These are phyloP conservation scores for Leccinum aurantiacum DNA, from an alignment of 768 basidiomycete species.

Conservation along the genomic window DNA sequence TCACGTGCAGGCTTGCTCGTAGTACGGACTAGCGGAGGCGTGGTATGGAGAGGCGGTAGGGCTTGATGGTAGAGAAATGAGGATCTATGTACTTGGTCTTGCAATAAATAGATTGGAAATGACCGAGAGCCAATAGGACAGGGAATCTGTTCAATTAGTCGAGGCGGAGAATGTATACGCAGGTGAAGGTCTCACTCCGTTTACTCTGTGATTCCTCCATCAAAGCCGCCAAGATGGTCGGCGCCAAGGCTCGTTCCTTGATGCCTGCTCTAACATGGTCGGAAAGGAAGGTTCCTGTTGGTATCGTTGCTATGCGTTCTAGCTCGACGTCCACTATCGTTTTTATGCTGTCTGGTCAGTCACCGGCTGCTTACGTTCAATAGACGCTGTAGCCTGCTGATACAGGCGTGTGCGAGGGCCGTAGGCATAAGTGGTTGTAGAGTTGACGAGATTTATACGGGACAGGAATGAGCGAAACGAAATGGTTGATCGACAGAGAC, in stretches of 20 bases:
- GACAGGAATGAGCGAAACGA: neutral
- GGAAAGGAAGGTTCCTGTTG: conserved; percentile 47
- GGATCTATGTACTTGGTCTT: conserved; percentile 70
- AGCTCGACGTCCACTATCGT: conserved; percentile 44
- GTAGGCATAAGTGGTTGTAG: conserved; percentile 69
- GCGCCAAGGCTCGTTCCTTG: conserved; percentile 51
- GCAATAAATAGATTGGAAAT: conserved; percentile 80
- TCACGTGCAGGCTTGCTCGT: too few species aligned
- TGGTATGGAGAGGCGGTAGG: conserved; percentile 80
- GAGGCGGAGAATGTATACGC: neutral
- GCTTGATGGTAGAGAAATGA: conserved; percentile 62
- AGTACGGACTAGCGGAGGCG: conserved; percentile 39
- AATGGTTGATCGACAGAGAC: neutral
- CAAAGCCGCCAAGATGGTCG: conserved; percentile 55
- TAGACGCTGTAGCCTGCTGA: conserved; percentile 68
- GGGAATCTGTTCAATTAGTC: conserved; percentile 51
- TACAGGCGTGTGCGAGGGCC: conserved; percentile 77
- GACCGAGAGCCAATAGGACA: conserved; percentile 83
- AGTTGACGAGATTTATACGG: conserved; percentile 67
- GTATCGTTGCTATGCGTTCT: conserved; percentile 46
- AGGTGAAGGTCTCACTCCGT: conserved; percentile 45
- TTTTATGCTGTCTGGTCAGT: conserved; percentile 41
- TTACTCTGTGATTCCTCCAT: conserved; percentile 65
- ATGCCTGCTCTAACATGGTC: conserved; percentile 60
- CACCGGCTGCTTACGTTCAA: conserved; percentile 51